Conservation (phyloP, 139 green algal species). For the Mychonastes homosphaera region DNA sequence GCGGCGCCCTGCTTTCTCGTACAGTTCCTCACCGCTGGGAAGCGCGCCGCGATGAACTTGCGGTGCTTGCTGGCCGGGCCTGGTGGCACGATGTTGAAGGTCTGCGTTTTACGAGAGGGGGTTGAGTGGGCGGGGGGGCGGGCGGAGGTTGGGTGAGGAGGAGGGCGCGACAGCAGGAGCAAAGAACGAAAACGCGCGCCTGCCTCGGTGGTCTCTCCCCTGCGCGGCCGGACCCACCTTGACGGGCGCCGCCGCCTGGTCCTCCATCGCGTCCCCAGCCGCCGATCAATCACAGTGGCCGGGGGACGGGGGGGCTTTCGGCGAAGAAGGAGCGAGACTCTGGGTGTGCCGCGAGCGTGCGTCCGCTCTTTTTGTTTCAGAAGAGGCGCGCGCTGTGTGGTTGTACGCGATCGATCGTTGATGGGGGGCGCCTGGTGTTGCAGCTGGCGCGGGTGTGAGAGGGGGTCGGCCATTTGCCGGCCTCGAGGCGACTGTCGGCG, state of each 20-base stretch:
- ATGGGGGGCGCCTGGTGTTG: too few species aligned
- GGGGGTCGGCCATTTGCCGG: too few species aligned
- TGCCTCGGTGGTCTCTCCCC: not conserved
- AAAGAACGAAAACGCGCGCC: not conserved
- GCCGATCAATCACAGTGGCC: not conserved
- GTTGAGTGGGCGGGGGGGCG: not conserved
- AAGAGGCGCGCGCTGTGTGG: too few species aligned
- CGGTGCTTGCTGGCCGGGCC: not conserved
- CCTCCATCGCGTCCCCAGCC: not conserved
- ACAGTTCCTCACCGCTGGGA: conserved; percentile 12
- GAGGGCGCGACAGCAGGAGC: not conserved
- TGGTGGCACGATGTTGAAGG: conserved; percentile 11
- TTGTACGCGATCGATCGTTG: too few species aligned
- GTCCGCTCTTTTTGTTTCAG: too few species aligned
- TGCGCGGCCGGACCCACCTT: not conserved
- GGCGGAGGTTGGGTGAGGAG: not conserved
- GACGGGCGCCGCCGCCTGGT: not conserved
- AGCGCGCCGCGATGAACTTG: conserved; percentile 7
- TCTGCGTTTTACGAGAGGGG: not conserved
- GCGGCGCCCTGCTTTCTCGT: too few species aligned
- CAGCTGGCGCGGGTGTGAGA: too few species aligned
- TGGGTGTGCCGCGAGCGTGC: too few species aligned
- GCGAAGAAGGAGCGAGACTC: too few species aligned
- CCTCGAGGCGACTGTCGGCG: too few species aligned
- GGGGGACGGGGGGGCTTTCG: too few species aligned